Conservation (phyloP, 163 green algal species). For the Smithsoniella earleae region DNA sequence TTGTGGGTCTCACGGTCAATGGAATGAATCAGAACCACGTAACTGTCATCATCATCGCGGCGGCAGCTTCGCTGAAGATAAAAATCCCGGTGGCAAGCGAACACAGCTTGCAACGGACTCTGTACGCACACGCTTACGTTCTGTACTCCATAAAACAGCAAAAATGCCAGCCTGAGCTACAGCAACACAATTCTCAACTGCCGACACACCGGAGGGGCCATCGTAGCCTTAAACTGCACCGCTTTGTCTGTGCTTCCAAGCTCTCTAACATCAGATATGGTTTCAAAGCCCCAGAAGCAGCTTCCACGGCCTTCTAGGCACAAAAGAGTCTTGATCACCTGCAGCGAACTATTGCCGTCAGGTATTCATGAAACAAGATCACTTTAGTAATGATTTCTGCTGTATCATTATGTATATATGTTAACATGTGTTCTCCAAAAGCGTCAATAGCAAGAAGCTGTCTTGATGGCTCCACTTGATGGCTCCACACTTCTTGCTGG, state of each 20-base stretch:
- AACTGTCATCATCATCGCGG: constrained; percentile 21
- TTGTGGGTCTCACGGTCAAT: constrained; percentile 1
- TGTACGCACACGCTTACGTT: constrained; percentile 1
- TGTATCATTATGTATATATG: no score
- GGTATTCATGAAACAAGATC: no score
- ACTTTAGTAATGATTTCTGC: no score
- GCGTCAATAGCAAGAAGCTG: no score
- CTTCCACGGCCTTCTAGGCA: constrained; percentile 14
- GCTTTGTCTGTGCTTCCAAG: not conserved
- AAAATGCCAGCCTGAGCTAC: no score
- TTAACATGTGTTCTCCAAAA: no score
- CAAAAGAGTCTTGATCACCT: constrained; percentile 13
- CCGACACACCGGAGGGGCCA: constrained; percentile 17
- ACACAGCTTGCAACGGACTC: not conserved
- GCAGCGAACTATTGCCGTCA: no score
- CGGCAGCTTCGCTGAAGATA: constrained; percentile 17
- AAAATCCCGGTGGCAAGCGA: constrained; percentile 15
- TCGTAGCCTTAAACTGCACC: constrained; percentile 6
- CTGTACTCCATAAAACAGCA: no score
- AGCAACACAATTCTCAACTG: not conserved
- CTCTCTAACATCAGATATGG: not conserved
- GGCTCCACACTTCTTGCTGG: no score
- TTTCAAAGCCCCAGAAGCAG: constrained; percentile 24
- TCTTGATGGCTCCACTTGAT: no score
- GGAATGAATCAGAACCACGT: constrained; percentile 22